Percentiles rank a stretch among this genome's conserved stretches.
Conservation (phyloP, 345 rosid genomes). For the Eucalyptus guilfoylei region DNA sequence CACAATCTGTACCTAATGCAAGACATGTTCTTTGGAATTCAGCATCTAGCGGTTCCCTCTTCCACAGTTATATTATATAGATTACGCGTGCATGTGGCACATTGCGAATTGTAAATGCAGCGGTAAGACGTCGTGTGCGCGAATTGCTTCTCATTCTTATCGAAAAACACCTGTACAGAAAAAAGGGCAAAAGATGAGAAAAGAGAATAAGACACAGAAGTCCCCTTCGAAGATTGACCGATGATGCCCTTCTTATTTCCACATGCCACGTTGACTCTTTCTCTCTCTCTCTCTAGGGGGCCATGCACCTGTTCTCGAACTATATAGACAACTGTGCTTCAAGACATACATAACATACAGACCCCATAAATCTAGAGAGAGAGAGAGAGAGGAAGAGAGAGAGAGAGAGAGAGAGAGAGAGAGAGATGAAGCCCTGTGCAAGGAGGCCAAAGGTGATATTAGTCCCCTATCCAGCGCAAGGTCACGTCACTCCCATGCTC, state of each 20-base stretch:
- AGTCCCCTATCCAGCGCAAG: conserved; percentile 83
- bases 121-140: not conserved
- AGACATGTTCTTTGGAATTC: not conserved
- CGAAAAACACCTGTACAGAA: not conserved
- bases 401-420: not conserved
- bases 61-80: not conserved
- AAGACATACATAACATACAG: not conserved
- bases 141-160: not conserved
- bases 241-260: not conserved
- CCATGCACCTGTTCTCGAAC: not conserved
- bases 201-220: not conserved
- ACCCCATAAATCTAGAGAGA: not conserved
- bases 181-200: not conserved
- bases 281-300: not conserved
- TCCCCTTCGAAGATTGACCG: not conserved
- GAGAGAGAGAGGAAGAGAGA: not conserved
- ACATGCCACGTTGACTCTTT: not conserved
- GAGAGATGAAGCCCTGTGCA: not conserved
- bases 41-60: not conserved
- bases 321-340: not conserved
- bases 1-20: not conserved
- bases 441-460: conserved; percentile 27
- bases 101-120: not conserved
- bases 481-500: conserved; percentile 73
- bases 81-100: not conserved